phyloP scores from a whole-genome alignment of 139 green algal genomes.

The Chlorella sp. region DNA sequence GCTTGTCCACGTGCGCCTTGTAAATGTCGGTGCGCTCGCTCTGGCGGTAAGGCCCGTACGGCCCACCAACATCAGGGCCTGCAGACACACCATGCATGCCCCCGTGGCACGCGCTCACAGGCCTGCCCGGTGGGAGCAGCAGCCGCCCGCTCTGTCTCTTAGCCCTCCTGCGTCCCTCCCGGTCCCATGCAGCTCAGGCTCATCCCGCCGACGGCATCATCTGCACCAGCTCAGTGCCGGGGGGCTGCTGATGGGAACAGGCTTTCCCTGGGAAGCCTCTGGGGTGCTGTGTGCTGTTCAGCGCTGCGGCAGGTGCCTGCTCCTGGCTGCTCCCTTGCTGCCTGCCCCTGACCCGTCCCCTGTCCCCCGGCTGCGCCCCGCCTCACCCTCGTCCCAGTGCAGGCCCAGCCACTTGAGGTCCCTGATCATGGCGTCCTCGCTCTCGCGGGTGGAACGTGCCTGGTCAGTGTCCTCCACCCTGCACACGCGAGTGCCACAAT shows the following conservation, averaged over 20 bases:
- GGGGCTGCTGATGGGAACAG: no score
- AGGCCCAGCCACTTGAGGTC: slow-evolving; percentile 96
- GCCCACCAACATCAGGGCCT: slow-evolving; percentile 66
- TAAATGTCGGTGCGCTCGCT: slow-evolving; percentile 91
- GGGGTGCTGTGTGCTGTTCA: neutral
- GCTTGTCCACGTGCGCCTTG: slow-evolving; percentile 78
- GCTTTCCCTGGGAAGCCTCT: no score
- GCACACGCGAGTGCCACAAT: neutral
- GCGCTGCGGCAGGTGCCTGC: no score
- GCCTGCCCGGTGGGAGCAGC: no score
- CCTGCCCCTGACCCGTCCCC: neutral
- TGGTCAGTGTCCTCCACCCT: slow-evolving; percentile 97
- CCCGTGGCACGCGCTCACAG: no score
- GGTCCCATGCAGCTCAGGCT: no score
- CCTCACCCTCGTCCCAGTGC: slow-evolving; percentile 90
- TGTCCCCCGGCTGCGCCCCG: no score
- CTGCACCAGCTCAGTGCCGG: no score
- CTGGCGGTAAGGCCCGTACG: slow-evolving; percentile 91
- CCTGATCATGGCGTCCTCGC: slow-evolving; percentile 81
- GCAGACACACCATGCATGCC: slow-evolving; percentile 3
- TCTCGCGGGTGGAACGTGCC: slow-evolving; percentile 83
- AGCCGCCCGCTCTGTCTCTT: no score
- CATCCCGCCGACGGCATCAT: no score
- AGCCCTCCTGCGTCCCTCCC: no score
- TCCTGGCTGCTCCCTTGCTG: neutral